These are phyloP conservation scores for Candida albicans DNA, from an alignment of 1,139 yeast species.

Conservation along the genomic window DNA sequence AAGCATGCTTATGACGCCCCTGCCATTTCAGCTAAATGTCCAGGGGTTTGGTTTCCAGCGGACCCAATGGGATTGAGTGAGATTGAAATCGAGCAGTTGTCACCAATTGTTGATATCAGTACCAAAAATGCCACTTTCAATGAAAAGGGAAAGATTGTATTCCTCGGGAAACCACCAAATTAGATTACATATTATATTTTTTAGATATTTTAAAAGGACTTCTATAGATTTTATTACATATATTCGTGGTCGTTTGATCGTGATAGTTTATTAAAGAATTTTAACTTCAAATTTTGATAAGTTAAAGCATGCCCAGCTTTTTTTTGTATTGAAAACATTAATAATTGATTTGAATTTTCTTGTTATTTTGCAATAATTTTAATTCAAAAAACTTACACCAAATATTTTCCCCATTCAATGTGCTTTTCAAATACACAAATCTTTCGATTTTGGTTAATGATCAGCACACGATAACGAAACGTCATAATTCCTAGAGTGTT, in stretches of 20 bases:
- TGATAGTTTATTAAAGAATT: too few relatives aligned
- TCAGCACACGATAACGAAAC: too few relatives aligned
- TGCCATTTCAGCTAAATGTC: conserved; percentile 62
- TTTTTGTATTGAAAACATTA: too few relatives aligned
- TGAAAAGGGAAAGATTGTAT: conserved; percentile 55
- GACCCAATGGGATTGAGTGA: conserved; percentile 83
- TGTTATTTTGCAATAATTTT: too few relatives aligned
- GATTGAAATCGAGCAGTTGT: conserved; percentile 51
- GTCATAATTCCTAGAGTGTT: too few relatives aligned
- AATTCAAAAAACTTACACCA: too few relatives aligned
- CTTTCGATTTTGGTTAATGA: too few relatives aligned
- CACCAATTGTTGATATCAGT: conserved; percentile 47
- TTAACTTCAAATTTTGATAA: too few relatives aligned
- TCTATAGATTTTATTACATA: background rate
- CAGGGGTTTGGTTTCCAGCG: conserved; percentile 82
- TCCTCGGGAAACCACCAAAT: conserved; percentile 61
- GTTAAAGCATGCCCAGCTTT: too few relatives aligned
- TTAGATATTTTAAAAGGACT: background rate
- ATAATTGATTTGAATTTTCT: too few relatives aligned
- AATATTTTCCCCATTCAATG: too few relatives aligned
- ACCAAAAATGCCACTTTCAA: conserved; percentile 68
- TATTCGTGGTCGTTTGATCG: background rate
- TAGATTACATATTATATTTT: conserved; percentile 8
- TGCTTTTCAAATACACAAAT: too few relatives aligned
- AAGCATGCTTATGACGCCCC: conserved; percentile 66